These are phyloP conservation scores for Populus tremula DNA, from an alignment of 345 rosid genomes.

Conservation along the genomic window DNA sequence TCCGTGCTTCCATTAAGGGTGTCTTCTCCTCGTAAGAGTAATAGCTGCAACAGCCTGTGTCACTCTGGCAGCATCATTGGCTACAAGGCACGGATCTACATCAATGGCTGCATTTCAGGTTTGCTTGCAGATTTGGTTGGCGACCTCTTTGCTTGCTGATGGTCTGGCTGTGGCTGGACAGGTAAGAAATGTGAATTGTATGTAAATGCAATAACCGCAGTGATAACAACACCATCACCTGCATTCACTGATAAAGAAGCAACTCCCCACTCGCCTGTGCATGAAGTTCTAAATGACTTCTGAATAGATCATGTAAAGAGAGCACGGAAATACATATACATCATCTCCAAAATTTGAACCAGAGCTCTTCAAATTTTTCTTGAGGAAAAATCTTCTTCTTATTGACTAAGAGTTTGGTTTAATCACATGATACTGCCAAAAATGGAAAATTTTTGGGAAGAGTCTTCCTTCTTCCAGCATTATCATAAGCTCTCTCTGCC, in stretches of 20 bases:
- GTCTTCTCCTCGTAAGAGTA: conserved; percentile 26
- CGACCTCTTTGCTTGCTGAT: conserved; percentile 34
- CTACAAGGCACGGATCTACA: conserved; percentile 26
- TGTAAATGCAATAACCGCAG: neutral
- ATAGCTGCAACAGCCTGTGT: conserved; percentile 30
- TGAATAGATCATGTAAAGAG: no score
- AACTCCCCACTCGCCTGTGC: no score
- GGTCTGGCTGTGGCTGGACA: conserved; percentile 33
- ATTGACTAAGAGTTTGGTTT: no score
- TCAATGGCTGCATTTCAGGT: conserved; percentile 36
- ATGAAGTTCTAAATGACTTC: no score
- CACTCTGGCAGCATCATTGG: conserved; percentile 31
- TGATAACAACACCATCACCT: neutral
- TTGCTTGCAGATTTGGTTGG: conserved; percentile 28
- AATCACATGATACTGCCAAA: no score
- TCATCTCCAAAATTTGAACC: no score
- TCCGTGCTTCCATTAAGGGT: conserved; percentile 12
- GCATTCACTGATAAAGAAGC: neutral
- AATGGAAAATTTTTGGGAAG: no score
- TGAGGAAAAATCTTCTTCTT: no score
- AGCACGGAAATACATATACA: no score
- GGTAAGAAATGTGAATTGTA: conserved; percentile 13
- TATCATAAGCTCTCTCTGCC: no score
- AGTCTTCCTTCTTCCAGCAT: no score
- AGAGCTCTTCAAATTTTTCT: no score